These are phyloP conservation scores for Schizophyllum amplum DNA, from an alignment of 1,284 basidiomycete species.

Conservation along the genomic window DNA sequence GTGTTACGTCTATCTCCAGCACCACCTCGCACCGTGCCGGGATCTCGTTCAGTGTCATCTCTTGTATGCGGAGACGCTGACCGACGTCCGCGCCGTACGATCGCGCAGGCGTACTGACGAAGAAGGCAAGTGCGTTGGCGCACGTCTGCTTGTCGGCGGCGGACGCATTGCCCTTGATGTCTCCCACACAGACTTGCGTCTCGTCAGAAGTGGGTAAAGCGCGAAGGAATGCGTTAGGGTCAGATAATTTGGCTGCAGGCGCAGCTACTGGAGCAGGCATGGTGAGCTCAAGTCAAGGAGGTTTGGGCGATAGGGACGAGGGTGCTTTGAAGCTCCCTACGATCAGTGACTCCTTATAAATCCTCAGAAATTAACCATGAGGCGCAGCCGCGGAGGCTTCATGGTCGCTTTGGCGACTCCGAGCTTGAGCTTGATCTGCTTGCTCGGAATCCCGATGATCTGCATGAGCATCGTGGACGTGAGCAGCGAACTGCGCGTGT, in stretches of 20 bases:
- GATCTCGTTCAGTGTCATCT: slow-evolving; percentile 25
- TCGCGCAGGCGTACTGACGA: slow-evolving; percentile 19
- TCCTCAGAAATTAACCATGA: not conserved
- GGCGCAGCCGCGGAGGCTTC: not conserved
- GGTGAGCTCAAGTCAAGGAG: too few species aligned
- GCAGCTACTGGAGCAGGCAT: too few species aligned
- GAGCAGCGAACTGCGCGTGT: not conserved
- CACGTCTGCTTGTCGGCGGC: slow-evolving; percentile 27
- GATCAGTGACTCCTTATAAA: not conserved
- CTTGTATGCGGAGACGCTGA: slow-evolving; percentile 24
- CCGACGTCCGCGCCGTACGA: slow-evolving; percentile 29
- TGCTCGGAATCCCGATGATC: not conserved
- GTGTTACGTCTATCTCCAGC: slow-evolving; percentile 35
- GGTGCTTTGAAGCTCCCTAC: not conserved
- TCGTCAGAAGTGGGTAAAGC: not conserved
- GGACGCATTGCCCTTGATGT: slow-evolving; percentile 30
- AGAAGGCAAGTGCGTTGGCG: slow-evolving; percentile 26
- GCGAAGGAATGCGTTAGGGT: not conserved
- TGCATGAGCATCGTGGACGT: not conserved
- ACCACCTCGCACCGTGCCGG: slow-evolving; percentile 21
- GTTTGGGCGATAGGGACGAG: too few species aligned
- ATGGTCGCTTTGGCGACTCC: not conserved
- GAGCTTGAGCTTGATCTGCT: too few species aligned
- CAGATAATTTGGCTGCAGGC: too few species aligned
- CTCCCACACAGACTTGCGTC: slow-evolving; percentile 16